phyloP scores from a whole-genome alignment of 352 stramenopile species.

The Globisporangium viniferum region DNA sequence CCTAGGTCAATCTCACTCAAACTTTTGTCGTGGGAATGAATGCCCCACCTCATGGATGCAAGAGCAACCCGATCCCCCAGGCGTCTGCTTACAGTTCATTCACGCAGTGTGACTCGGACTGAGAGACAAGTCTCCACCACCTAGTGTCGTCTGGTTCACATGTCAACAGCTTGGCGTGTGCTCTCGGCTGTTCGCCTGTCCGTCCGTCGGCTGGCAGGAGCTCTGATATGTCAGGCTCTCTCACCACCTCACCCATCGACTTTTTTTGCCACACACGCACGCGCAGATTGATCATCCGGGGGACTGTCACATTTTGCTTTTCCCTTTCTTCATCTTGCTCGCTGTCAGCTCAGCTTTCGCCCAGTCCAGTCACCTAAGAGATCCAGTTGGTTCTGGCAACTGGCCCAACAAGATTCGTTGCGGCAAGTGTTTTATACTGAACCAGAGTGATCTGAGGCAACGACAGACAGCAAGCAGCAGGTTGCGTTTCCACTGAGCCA shows the following conservation, averaged over 20 bases:
- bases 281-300: too few relatives aligned
- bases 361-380: neutral
- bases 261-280: neutral
- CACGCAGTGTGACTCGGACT: neutral
- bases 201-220: neutral
- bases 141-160: neutral
- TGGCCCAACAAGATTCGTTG: neutral
- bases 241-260: neutral
- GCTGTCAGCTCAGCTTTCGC: neutral
- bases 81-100: neutral
- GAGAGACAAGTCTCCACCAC: neutral
- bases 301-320: neutral
- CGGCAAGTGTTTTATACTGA: neutral
- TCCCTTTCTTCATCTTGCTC: neutral
- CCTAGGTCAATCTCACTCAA: neutral
- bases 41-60: neutral
- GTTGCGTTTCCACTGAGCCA: too few relatives aligned
- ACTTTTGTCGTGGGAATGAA: neutral
- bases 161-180: neutral
- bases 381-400: neutral
- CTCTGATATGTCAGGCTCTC: slow-evolving; percentile 1
- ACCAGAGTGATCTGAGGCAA: neutral
- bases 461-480: neutral
- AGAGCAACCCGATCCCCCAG: neutral
- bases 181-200: neutral